Evolutionary conservation across 768 basidiomycete species (phyloP), one percentile per base, ranked within the genome.

Genomic region (Tulasnella sp.): DNA sequence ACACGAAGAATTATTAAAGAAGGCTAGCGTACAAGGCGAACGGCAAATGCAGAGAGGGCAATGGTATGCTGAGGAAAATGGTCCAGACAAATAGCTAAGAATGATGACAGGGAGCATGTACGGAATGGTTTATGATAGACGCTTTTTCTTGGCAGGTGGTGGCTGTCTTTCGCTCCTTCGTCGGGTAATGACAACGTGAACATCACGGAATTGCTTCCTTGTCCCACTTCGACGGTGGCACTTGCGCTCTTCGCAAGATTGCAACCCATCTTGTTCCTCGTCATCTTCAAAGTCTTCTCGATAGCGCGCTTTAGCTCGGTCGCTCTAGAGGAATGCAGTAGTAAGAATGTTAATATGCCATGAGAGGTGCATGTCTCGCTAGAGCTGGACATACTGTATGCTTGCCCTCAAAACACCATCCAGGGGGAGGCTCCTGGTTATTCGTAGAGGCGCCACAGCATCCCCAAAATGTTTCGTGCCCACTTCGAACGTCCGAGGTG

Each of bases 331-430:
- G 62, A 19, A 12, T 36, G 47, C 17, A 9, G 11, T 19, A 63
- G 22, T 63, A 22, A 34, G 35, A 29, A 36, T 59, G 29, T n/a
- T 17, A 40, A 26, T 34, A 32, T 7, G 16, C 7, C 63, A 39
- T 17, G 8, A 8, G 29, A 40, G 1, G 62, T n/a, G n/a, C n/a
- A n/a, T n/a, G n/a, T n/a, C n/a, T n/a, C n/a, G 17, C 37, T 14
- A 12, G 12, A 42, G 4, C 35, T 14, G 1, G n/a, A 72, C 71
- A 35, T 11, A 72, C 71, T 41, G 71, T 72, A 29, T 72, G 71
- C 39, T 65, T 62, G n/a, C 71, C 71, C 39, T 72, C 71, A 36
- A 65, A 72, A 32, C 71, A 72, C 71, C 71, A 72, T 42, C 71
- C 71, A 16, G 62, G 22, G 36, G 71, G 71, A 26, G 71, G 63